These are phyloP conservation scores for Vitis amurensis DNA, from an alignment of 164 flowering plant species.

Conservation along the genomic window DNA sequence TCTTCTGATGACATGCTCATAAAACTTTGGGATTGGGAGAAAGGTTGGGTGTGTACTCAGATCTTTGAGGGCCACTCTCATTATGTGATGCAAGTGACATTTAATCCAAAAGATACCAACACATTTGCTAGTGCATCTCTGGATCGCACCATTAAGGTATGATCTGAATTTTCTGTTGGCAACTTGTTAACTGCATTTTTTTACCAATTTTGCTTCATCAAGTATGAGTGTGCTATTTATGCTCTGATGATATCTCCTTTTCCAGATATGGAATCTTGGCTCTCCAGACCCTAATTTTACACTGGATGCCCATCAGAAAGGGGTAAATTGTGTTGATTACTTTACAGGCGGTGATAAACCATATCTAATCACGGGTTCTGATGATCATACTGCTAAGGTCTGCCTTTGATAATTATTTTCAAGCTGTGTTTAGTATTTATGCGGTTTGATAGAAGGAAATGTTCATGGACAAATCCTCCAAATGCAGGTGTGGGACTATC, in stretches of 20 bases:
- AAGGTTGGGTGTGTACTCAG: constrained; percentile 86
- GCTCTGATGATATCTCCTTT: background rate
- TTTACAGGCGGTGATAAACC: constrained; percentile 91
- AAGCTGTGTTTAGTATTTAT: background rate
- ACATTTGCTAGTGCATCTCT: constrained; percentile 98
- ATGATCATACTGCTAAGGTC: constrained; percentile 98
- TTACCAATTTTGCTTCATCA: background rate
- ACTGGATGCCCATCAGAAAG: constrained; percentile 91
- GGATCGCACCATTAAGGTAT: constrained; percentile 92
- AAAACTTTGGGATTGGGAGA: constrained; percentile 98
- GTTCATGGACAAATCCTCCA: constrained; percentile 6
- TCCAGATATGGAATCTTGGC: constrained; percentile 95
- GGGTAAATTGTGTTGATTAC: constrained; percentile 95
- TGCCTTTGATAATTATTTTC: background rate
- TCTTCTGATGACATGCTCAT: constrained; percentile 97
- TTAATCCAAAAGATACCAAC: constrained; percentile 94
- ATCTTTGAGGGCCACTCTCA: constrained; percentile 96
- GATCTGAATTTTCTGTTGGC: constrained; percentile 1
- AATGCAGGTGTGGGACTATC: constrained; percentile 90
- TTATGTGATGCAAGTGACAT: constrained; percentile 96
- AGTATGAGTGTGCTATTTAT: constrained; percentile 4
- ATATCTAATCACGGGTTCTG: constrained; percentile 88
- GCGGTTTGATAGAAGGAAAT: background rate
- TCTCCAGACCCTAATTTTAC: constrained; percentile 90
- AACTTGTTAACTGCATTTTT: background rate